These are phyloP conservation scores for Scedosporium aurantiacum DNA, from an alignment of 2,329 filamentous ascomycete species.

Conservation along the genomic window DNA sequence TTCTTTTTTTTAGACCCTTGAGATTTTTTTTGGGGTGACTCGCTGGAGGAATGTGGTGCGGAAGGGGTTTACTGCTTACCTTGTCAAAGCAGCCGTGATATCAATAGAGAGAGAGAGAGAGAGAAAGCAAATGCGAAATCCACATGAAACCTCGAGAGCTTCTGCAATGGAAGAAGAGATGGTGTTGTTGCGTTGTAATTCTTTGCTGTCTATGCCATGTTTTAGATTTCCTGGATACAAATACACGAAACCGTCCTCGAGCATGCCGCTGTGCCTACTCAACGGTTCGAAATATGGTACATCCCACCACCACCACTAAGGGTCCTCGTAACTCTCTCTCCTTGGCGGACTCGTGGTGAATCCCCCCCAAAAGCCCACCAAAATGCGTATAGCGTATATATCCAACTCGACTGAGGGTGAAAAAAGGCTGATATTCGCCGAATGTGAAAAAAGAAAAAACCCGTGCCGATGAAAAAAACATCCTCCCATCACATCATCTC, in stretches of 20 bases:
- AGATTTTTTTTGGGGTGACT: not conserved
- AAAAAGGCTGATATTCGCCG: too few species aligned
- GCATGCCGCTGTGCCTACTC: not conserved
- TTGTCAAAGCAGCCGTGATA: not conserved
- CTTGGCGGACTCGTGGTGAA: too few species aligned
- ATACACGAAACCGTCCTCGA: not conserved
- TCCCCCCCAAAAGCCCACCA: too few species aligned
- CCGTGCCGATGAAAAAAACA: too few species aligned
- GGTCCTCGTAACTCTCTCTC: too few species aligned
- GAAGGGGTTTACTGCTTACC: not conserved
- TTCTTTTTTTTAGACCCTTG: not conserved
- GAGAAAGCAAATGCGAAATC: not conserved
- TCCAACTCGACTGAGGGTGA: too few species aligned
- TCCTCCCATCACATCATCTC: not conserved
- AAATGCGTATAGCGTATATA: too few species aligned
- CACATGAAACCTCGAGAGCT: not conserved
- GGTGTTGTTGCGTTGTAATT: not conserved
- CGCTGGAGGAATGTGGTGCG: not conserved
- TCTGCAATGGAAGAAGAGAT: not conserved
- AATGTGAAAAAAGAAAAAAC: too few species aligned
- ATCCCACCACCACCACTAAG: not conserved
- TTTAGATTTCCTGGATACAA: not conserved
- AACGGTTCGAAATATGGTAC: not conserved
- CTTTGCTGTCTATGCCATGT: too few species aligned
- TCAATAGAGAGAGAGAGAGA: not conserved